Conservation (phyloP, 441 rosid species). For the Kokia cookei region DNA sequence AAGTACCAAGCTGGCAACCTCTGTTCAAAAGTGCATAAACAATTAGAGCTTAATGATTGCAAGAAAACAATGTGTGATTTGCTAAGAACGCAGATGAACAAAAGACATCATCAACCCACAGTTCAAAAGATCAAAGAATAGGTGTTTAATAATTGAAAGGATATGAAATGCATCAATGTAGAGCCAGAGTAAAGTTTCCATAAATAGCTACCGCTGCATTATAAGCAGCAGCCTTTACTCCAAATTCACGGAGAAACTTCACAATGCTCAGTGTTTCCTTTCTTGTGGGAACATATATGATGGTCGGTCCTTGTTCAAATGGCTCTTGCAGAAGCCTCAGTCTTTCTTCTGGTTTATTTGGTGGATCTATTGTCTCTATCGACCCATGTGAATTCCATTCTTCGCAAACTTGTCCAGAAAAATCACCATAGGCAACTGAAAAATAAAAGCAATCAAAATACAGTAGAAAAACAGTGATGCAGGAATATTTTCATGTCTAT, state of each 20-base stretch:
- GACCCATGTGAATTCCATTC: slow-evolving; percentile 20
- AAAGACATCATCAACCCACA: neutral
- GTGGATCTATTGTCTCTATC: slow-evolving; percentile 21
- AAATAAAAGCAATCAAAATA: neutral
- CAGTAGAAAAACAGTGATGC: neutral
- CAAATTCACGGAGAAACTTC: slow-evolving; percentile 51
- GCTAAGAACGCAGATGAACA: neutral
- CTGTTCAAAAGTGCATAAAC: neutral
- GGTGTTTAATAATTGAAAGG: neutral
- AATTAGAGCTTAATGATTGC: neutral
- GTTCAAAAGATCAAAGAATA: neutral
- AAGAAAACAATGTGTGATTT: neutral
- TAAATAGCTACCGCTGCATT: slow-evolving; percentile 59
- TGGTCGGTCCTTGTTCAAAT: slow-evolving; percentile 58
- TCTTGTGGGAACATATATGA: slow-evolving; percentile 87
- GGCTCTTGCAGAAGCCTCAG: slow-evolving; percentile 35
- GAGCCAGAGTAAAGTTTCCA: neutral
- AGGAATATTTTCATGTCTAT: neutral
- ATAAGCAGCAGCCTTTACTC: slow-evolving; percentile 88
- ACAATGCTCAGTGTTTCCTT: slow-evolving; percentile 71
- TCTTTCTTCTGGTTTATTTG: slow-evolving; percentile 32
- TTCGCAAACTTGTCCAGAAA: slow-evolving; percentile 34
- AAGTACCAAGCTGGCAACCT: neutral
- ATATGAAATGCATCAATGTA: neutral
- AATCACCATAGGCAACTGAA: slow-evolving; percentile 78